Conservation (phyloP, 2,329 filamentous ascomycete genomes). For the Aspergillus sp. region DNA sequence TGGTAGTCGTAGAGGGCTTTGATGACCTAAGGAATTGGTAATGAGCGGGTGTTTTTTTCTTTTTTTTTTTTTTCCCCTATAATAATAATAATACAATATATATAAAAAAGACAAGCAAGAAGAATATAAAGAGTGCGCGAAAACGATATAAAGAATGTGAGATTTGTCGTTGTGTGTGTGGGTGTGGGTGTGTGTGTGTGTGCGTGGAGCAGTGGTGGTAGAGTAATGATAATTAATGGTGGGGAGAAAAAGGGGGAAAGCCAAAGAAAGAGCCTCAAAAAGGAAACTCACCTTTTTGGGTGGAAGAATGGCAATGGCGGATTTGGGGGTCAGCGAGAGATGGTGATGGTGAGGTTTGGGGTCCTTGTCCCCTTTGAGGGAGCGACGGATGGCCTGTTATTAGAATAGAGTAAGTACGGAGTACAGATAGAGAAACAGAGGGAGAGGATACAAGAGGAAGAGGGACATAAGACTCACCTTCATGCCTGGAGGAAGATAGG, state of each 20-base stretch:
- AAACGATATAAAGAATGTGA: not conserved
- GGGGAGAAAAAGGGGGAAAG: not conserved
- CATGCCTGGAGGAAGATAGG: too few relatives aligned
- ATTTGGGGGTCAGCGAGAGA: conserved; percentile 73
- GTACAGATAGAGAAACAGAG: not conserved
- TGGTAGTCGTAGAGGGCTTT: conserved; percentile 92
- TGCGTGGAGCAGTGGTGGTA: not conserved
- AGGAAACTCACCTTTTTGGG: conserved; percentile 67
- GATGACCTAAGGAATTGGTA: conserved; percentile 62
- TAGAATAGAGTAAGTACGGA: not conserved
- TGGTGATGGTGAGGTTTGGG: conserved; percentile 50
- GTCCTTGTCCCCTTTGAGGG: conserved; percentile 82
- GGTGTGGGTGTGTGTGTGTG: not conserved
- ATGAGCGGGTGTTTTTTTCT: not conserved
- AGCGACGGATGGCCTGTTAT: conserved; percentile 67
- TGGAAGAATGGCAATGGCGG: conserved; percentile 78
- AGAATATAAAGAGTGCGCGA: not conserved
- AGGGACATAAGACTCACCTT: too few relatives aligned
- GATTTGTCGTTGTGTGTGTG: not conserved
- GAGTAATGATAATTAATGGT: conserved; percentile 5
- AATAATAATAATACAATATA: conserved; percentile 1
- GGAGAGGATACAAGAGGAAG: not conserved
- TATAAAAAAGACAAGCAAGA: not conserved
- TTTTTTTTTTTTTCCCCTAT: too few relatives aligned
- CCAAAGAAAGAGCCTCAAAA: conserved; percentile 2